Base-by-base conservation (phyloP, 441 rosid species). In the Melastoma candidum region DNA sequence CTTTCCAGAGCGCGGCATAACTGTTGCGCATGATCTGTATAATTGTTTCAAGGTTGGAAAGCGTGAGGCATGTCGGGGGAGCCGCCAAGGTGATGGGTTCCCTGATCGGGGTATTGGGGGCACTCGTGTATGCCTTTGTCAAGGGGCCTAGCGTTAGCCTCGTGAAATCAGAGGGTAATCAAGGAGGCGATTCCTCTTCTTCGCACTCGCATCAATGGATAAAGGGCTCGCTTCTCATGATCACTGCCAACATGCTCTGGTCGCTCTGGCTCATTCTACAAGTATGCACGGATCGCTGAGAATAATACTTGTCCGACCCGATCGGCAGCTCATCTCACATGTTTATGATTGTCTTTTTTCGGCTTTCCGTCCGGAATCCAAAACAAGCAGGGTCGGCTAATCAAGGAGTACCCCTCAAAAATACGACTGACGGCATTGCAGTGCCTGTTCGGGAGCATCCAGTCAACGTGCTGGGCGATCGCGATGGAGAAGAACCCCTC, bases 211-310 rank as follows among this genome's bases (percentile, higher is more conserved):
- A 50, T 11, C 62, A 77, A 25, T 74, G 79, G 70, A 63, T 89
- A 1, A 82, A 77, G 71, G 97, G 97, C 17, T 68, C 76, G 44
- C 70, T 89, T 13, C 67, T 84, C 36, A 85, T 90, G 97, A 70
- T 89, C 62, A 53, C 78, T 11, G 84, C 94, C 67, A 82, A 82
- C 60, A 62, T 65, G 11, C 66, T 76, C 11, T 89, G 95, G 90
- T 82, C 88, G 67, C 36, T 84, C 62, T 89, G 90, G 93, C 71
- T 89, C 65, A 70, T 82, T 64, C 59, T 89, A 53, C 97, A 89
- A 88, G 94, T 89, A 43, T 12, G 0, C 51, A 1, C 3, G 1
- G 26, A 3, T 11, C 0, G 41, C 50, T 17, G 7, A 48, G 11
- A 48, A 22, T 7, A 44, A 36, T 17, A 17, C 22, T 17, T 17